Base-by-base conservation (phyloP, 441 rosid genomes). In the Cnidoscolus chayamansa region DNA sequence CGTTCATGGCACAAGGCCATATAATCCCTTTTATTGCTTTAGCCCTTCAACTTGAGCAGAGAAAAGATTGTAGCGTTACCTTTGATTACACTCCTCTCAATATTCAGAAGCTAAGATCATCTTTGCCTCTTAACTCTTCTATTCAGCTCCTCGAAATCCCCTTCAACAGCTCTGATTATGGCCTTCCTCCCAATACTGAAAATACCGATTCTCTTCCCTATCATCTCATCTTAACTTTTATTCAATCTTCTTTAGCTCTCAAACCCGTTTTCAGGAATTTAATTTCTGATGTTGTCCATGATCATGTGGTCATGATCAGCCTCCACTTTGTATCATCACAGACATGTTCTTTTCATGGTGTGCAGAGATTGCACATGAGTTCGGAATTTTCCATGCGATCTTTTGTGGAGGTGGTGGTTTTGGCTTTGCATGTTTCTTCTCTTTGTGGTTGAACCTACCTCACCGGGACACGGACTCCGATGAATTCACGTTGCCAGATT, bases 1-100 rank as follows among this genome's bases (percentile, higher is more conserved):
- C 97, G 10, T 87, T 89, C 93, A 87, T 86, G 94, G 97, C 86
- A 30, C 94, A 90, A 73, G 96, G 96, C 65, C 97, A 90, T 73
- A 79, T 90, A 59, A 89, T 86, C 74, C 94, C 93, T 49, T 87
- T 88, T 79, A 78, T 89, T 13, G 90, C 91, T 7, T 79, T 89
- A 65, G 88, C 93, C 54, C 86, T 83, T 66, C 89, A 81, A 65
- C 73, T 89, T 55, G 87, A 87, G 62, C 75, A 76, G 61, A 81
- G 63, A 25, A 80, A 68, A 32, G 76, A 72, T 71, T 76, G 67
- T 50, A 65, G 68, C 72, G 70, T 78, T 45, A 82, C 83, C 70
- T 25, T 90, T 25, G 82, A 88, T 16, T 86, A 75, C 75, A 88
- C 96, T 17, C 90, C 86, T 49, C 78, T 74, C 30, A 92, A 90